Conservation (phyloP, 1,284 basidiomycete genomes). For the Rhodotorula glutinis region DNA sequence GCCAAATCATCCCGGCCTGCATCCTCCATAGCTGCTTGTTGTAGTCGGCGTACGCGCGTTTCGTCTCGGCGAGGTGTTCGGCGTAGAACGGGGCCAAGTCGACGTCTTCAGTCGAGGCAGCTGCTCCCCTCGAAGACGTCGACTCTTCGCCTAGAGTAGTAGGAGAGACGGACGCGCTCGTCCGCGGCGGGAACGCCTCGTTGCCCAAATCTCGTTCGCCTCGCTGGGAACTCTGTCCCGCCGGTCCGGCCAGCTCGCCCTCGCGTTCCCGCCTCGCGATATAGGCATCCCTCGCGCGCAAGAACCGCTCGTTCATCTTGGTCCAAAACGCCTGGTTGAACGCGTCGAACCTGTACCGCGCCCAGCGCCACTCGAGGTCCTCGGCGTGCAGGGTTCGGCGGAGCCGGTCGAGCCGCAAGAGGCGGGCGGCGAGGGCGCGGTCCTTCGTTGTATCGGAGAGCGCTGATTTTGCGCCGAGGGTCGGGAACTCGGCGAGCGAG, state of each 20-base stretch:
- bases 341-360: constrained; percentile 40
- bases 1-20: constrained; percentile 31
- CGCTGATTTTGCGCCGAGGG: not conserved
- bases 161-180: not conserved
- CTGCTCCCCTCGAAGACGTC: too few species aligned
- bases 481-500: constrained; percentile 43
- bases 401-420: constrained; percentile 11
- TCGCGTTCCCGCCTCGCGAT: not conserved
- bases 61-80: constrained; percentile 31
- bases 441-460: too few species aligned
- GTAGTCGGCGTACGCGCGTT: constrained; percentile 35
- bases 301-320: constrained; percentile 37
- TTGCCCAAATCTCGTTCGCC: constrained; percentile 1
- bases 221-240: not conserved
- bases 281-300: constrained; percentile 23
- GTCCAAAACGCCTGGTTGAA: constrained; percentile 44
- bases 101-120: constrained; percentile 10
- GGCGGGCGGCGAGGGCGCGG: not conserved
- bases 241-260: too few species aligned
- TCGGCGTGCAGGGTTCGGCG: constrained; percentile 26
- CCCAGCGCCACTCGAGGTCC: constrained; percentile 44
- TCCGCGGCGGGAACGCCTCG: constrained; percentile 5
- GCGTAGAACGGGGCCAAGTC: constrained; percentile 37
- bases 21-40: constrained; percentile 34
- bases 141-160: too few species aligned